Evolutionary conservation across 148 eudicot species (phyloP), one percentile per base, ranked within the genome.

Genomic region (Rhododendron mucronatum): DNA sequence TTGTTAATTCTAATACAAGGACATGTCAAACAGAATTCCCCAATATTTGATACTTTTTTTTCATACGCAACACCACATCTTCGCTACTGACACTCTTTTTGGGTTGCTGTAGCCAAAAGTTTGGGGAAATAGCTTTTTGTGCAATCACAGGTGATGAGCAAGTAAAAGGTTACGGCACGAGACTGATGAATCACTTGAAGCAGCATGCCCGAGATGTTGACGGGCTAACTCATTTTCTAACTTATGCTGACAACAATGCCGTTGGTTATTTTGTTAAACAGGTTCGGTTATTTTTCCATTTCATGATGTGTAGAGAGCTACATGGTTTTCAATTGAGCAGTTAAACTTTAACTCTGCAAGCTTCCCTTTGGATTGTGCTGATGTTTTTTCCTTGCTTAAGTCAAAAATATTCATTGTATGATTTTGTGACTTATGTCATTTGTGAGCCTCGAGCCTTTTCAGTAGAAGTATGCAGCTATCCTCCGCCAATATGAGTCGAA

Each of bases 201-300:
- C 94, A 93, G 93, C 93, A 97, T 90, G 99, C 99, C 65, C 99
- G 99, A 80, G 99, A 97, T 89, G 88, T 87, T 39, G 99, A 97
- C 89, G 98, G 99, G 51, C 86, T 97, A 86, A 95, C 98, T 71
- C 99, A 97, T 92, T 97, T 97, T 90, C 93, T 97, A 78, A 97
- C 99, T 39, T 97, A 95, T 90, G 99, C 99, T 59, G 99, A 97
- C 93, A 97, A 97, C 77, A 97, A 97, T 91, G 99, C 99, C 81
- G 99, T 97, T 88, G 99, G 99, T 84, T 97, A 97, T 89, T 97
- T 97, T 86, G 91, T 89, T 88, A 97, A 97, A 87, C 99, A 97
- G 98, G 99, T 97, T n/a, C 33, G 7, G 20, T 55, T 55, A 16
- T 3, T n/a, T 63, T 65, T n/a, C 71, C 71, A 3, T 65, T 65